Percentiles rank a stretch among this genome's conserved stretches.
Evolutionary conservation across 192 early-diverging fungal genomes (phyloP).

Genomic region (Phlyctochytrium bullatum): DNA sequence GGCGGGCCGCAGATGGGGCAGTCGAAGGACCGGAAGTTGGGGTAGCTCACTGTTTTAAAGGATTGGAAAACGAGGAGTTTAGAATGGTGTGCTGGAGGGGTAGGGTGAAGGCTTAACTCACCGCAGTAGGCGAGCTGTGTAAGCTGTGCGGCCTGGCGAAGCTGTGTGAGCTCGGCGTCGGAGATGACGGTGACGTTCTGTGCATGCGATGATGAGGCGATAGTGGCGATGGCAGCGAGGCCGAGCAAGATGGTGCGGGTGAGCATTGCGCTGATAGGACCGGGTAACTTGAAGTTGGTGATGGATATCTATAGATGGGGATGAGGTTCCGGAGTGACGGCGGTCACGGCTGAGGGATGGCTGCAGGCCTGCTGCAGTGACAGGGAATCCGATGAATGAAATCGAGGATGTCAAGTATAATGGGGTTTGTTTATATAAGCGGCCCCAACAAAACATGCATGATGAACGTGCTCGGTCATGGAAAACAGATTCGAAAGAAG

Average conservation of each 20-base stretch:
- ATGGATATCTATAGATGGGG: background rate
- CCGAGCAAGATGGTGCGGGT: background rate
- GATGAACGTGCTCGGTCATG: no score
- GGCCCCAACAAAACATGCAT: no score
- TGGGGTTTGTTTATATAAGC: no score
- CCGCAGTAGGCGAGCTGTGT: background rate
- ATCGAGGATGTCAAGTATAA: no score
- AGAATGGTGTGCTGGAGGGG: background rate
- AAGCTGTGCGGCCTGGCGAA: background rate
- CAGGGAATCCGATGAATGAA: no score
- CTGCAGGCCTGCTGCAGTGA: no score
- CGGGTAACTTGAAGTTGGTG: background rate
- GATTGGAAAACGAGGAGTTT: background rate
- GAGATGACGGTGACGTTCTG: background rate
- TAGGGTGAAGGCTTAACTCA: background rate
- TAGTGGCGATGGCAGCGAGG: background rate
- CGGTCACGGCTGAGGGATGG: no score
- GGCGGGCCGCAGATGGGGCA: background rate
- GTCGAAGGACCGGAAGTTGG: background rate
- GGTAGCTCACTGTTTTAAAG: background rate
- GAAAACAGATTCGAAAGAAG: no score
- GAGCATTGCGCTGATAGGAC: background rate
- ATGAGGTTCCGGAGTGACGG: no score
- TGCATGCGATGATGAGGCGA: background rate
- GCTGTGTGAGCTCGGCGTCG: background rate